Evolutionary conservation across 78 protist species (phyloP), one percentile per base, ranked within the genome.

Genomic region (Dictyostelium firmibasis): DNA sequence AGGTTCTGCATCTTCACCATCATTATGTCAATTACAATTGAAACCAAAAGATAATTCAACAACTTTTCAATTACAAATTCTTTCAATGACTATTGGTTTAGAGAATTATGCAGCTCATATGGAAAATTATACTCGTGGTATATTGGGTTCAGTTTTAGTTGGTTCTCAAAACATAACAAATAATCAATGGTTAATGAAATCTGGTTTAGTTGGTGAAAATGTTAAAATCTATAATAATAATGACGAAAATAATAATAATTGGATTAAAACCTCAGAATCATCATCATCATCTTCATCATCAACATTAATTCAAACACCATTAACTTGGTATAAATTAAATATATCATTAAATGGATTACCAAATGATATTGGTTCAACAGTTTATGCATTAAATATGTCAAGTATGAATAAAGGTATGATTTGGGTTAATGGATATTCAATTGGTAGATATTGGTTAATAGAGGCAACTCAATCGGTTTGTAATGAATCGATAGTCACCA

Each of bases 401-500:
- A 62, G 88, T 27, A 74, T 87, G 93, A 67, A 36, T 27, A 95
- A 88, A 86, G 97, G 97, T 36, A 25, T 83, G 20, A 57, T 88
- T 25, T 88, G 38, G 60, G 91, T 88, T 8, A 95, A 95, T 77
- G 97, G 97, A 13, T 33, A 29, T 41, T 10, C 35, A 14, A 47
- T 86, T 47, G 97, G 97, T 47, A 47, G 97, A 60, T 95, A 95
- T 35, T 95, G 94, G 94, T 44, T n/a, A 35, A 43, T 70, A 31
- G 10, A 25, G 1, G 87, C 84, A 33, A 76, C 83, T 18, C 33
- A 76, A n/a, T 47, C 29, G 7, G 57, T 43, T 23, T 84, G 86
- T 31, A 67, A 23, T 10, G 53, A 50, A 23, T 25, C 67, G 6
- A 57, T 57, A 20, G 67, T 20, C 25, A 57, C 16, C 29, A 70